Base-by-base conservation (phyloP, 768 basidiomycete species). In the Mycena indigotica region DNA sequence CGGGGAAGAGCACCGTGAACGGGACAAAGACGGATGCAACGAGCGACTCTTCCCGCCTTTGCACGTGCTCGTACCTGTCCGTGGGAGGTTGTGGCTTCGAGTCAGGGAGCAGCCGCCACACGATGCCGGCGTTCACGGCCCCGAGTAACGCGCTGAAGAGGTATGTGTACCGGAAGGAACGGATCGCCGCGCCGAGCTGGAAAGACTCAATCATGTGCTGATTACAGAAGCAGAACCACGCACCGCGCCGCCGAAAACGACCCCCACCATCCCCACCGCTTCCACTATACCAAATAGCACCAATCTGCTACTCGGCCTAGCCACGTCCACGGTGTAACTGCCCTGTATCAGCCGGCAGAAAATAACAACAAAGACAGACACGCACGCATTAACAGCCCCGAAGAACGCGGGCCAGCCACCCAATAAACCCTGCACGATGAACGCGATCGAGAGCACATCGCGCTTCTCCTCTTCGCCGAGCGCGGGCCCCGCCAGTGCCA, bases 341-440 rank as follows among this genome's bases (percentile, higher is more conserved):
- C n/a, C n/a, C n/a, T n/a, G n/a, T n/a, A n/a, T 15, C 8, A 44
- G 15, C 12, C 15, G 23, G 15, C 15, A 44, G 23, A 8, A 23
- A 5, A 21, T 21, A 21, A 44, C 5, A 8, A 16, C 5, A 15
- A 44, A 44, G 15, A 5, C n/a, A 44, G 16, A 28, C 44, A 29
- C 60, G 19, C 50, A 61, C 55, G 60, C 60, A 40, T 61, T 51
- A 1, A 49, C 40, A 24, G 30, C 60, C 16, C 46, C 60, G 21
- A 39, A 52, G 23, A 53, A 61, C 2, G 55, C 29, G n/a, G 50
- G 52, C 25, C 52, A 57, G 1, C 60, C 60, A 4, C 60, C 60
- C 24, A 61, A 52, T 3, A 61, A 51, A 17, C 60, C 60, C 24
- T 53, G 55, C 8, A 57, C 32, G n/a, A 61, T 61, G 12, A 61